Conservation (phyloP, 2,329 filamentous ascomycete genomes). For the Chrysosporium queenslandicum region DNA sequence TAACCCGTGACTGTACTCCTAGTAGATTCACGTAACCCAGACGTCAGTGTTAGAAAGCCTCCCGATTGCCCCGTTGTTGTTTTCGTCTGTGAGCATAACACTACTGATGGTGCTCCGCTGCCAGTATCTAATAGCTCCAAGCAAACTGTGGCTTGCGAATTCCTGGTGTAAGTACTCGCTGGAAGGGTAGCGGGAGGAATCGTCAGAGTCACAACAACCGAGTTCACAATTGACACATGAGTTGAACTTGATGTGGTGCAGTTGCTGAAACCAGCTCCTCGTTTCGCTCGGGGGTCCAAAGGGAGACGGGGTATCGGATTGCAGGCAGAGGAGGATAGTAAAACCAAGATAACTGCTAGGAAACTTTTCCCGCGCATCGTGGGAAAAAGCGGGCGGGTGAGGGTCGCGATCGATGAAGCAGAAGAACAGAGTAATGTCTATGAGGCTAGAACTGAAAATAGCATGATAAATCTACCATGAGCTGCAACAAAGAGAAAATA, state of each 20-base stretch:
- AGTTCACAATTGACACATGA: background rate
- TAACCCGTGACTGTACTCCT: background rate
- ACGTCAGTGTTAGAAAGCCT: background rate
- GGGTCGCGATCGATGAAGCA: background rate
- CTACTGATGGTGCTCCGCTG: slow-evolving; percentile 2
- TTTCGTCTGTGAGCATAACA: slow-evolving; percentile 5
- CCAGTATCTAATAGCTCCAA: slow-evolving; percentile 8
- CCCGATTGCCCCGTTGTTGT: background rate
- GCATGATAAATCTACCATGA: background rate
- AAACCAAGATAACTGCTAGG: background rate
- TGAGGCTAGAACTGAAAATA: background rate
- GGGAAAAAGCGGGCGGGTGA: background rate
- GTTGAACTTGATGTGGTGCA: background rate
- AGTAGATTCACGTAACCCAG: background rate
- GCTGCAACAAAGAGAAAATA: slow-evolving; percentile 1
- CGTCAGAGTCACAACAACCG: slow-evolving; percentile 13
- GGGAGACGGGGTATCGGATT: slow-evolving; percentile 10
- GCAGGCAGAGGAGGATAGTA: background rate
- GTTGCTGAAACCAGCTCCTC: background rate
- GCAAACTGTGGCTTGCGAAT: slow-evolving; percentile 10
- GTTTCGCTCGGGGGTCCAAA: background rate
- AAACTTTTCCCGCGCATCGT: slow-evolving; percentile 7
- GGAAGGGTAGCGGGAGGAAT: slow-evolving; percentile 2
- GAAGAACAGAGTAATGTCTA: background rate
- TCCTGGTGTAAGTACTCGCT: background rate